Evolutionary conservation across 2,329 filamentous ascomycete species (phyloP).

Genomic region (Pseudocercospora ulei): DNA sequence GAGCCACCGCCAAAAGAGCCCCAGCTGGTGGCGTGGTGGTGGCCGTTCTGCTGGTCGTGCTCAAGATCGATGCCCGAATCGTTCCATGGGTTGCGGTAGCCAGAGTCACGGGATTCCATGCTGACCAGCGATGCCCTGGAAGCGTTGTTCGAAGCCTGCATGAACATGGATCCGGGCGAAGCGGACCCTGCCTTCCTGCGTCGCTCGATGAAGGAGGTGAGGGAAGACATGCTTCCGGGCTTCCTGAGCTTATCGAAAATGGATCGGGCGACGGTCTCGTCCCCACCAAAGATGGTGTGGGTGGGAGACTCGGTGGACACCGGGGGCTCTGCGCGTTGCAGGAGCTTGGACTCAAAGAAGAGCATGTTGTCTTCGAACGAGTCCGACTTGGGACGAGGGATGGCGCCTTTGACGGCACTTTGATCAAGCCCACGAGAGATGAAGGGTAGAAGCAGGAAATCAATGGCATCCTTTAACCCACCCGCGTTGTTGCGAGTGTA

Average conservation of each 20-base stretch:
- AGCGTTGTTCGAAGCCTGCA: conserved; percentile 71
- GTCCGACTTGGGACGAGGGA: conserved; percentile 95
- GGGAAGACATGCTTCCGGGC: conserved; percentile 85
- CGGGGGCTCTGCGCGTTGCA: conserved; percentile 79
- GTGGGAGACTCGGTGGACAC: conserved; percentile 77
- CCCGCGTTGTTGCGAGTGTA: conserved; percentile 97
- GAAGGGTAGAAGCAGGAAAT: conserved; percentile 78
- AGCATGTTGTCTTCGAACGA: conserved; percentile 95
- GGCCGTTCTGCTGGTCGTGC: conserved; percentile 51
- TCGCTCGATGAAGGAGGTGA: conserved; percentile 89
- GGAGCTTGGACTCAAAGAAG: conserved; percentile 92
- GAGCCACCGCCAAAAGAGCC: conserved; percentile 43
- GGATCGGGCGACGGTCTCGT: conserved; percentile 67
- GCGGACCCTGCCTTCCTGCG: conserved; percentile 89
- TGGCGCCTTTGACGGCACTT: conserved; percentile 80
- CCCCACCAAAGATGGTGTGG: conserved; percentile 69
- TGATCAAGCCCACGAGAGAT: conserved; percentile 83
- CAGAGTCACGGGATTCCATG: conserved; percentile 88
- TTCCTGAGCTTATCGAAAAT: conserved; percentile 89
- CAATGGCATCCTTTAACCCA: conserved; percentile 87
- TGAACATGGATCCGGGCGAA: conserved; percentile 66
- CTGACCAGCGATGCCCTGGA: conserved; percentile 94
- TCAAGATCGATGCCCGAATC: conserved; percentile 95
- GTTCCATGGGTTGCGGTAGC: conserved; percentile 95
- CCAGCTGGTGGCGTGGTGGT: conserved; percentile 41